Conservation (phyloP, 108 stramenopile species). For the Phaeodactylum tricornutum region DNA sequence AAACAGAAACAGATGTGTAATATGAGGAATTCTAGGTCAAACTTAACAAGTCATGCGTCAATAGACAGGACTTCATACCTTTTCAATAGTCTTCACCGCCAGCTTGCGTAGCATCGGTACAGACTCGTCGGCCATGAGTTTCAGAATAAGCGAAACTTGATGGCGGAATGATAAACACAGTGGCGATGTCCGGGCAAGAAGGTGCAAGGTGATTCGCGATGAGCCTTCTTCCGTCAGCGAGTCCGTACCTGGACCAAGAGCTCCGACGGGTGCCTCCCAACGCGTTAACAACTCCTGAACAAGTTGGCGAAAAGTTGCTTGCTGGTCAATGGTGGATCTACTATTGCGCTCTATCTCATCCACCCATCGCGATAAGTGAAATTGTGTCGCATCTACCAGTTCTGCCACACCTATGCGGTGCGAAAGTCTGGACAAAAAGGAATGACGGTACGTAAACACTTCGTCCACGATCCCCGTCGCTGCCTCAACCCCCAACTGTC, state of each 20-base stretch:
- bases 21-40: too few species aligned
- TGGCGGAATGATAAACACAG: conserved; percentile 44
- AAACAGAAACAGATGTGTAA: too few species aligned
- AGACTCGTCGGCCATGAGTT: conserved; percentile 53
- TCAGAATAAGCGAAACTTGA: conserved; percentile 58
- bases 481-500: background rate
- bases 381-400: conserved; percentile 35
- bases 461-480: conserved; percentile 13
- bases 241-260: background rate
- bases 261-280: conserved; percentile 25
- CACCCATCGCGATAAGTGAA: conserved; percentile 72
- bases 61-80: too few species aligned
- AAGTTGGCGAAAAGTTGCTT: background rate
- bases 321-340: background rate
- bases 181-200: conserved; percentile 36
- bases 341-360: conserved; percentile 26
- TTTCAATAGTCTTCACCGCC: conserved; percentile 69
- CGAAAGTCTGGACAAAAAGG: conserved; percentile 50
- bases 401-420: conserved; percentile 17
- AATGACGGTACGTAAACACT: conserved; percentile 42
- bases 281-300: conserved; percentile 18
- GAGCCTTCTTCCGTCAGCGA: conserved; percentile 46
- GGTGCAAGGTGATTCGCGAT: conserved; percentile 45
- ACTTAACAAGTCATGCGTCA: too few species aligned
- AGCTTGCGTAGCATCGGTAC: conserved; percentile 63